Percentiles rank a stretch among this genome's conserved stretches.
These are phyloP conservation scores for Globisporangium yorkense DNA, from an alignment of 352 stramenopile species.

Conservation along the genomic window DNA sequence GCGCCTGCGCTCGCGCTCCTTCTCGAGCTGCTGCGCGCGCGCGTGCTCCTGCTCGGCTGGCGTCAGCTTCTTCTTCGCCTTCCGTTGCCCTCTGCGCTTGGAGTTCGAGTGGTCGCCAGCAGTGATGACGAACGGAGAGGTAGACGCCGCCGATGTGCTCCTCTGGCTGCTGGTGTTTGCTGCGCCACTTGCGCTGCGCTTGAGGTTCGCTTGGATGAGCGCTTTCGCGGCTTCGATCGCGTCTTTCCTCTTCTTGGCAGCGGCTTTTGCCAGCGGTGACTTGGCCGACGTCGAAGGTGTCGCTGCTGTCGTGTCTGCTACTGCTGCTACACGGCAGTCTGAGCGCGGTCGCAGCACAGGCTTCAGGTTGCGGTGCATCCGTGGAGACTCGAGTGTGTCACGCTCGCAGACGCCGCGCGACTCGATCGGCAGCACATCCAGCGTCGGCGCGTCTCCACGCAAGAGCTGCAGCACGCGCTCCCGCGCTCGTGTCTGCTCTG, in stretches of 20 bases:
- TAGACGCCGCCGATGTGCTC: constrained; percentile 3
- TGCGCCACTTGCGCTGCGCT: neutral
- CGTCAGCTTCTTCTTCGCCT: constrained; percentile 21
- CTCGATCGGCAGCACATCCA: neutral
- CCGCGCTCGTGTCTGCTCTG: constrained; percentile 41
- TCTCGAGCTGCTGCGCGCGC: constrained; percentile 20
- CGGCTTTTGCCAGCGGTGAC: constrained; percentile 2
- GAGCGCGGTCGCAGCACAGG: neutral
- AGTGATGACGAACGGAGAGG: constrained; percentile 38
- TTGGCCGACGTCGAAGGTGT: neutral
- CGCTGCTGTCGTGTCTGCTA: neutral
- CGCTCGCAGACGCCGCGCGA: neutral
- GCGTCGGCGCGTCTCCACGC: constrained; percentile 3
- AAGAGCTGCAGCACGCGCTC: constrained; percentile 52
- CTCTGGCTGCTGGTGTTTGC: neutral
- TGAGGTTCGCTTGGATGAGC: constrained; percentile 24
- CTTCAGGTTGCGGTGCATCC: neutral
- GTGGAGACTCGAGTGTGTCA: neutral
- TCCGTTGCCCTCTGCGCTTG: constrained; percentile 20
- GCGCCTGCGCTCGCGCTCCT: constrained; percentile 39
- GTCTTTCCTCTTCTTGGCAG: constrained; percentile 22
- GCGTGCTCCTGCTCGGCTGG: constrained; percentile 22
- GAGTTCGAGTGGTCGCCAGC: constrained; percentile 22
- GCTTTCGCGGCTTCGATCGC: constrained; percentile 27
- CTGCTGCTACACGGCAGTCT: neutral